These are phyloP conservation scores for Sphaerostilbella broomeana DNA, from an alignment of 2,329 filamentous ascomycete genomes.

Conservation along the genomic window DNA sequence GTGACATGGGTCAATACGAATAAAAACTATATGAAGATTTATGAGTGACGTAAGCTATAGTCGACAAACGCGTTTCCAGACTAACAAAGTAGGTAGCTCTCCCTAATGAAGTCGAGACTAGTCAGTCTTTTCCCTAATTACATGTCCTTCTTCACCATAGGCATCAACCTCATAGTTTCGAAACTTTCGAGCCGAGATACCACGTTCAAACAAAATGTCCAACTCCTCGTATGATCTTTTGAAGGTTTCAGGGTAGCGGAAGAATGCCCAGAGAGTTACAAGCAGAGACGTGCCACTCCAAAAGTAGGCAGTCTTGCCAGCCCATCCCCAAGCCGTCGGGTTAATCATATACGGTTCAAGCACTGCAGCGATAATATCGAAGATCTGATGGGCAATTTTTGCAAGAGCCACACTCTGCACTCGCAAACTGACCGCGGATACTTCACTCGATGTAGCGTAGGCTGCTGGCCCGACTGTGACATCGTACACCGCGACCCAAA, in stretches of 20 bases:
- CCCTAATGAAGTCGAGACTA: neutral
- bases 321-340: conserved; percentile 41
- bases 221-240: conserved; percentile 39
- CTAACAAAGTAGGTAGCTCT: no score
- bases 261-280: conserved; percentile 43
- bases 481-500: conserved; percentile 35
- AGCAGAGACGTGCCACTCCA: conserved; percentile 43
- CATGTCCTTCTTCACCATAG: conserved; percentile 1
- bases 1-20: no score
- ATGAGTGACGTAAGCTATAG: no score
- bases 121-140: neutral
- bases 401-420: conserved; percentile 50
- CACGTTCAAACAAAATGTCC: conserved; percentile 27
- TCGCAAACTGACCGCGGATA: conserved; percentile 47
- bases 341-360: conserved; percentile 32
- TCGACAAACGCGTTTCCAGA: no score
- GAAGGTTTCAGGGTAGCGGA: conserved; percentile 48
- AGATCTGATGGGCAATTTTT: conserved; percentile 36
- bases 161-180: conserved; percentile 14
- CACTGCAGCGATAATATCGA: conserved; percentile 44
- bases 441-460: conserved; percentile 46
- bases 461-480: conserved; percentile 48
- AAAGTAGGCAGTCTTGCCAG: conserved; percentile 40
- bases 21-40: no score
- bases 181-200: conserved; percentile 27